Percentiles rank a stretch among this genome's conserved stretches.
Evolutionary conservation across 495 filamentous ascomycete species (phyloP).

Genomic region (Tuber melanosporum): DNA sequence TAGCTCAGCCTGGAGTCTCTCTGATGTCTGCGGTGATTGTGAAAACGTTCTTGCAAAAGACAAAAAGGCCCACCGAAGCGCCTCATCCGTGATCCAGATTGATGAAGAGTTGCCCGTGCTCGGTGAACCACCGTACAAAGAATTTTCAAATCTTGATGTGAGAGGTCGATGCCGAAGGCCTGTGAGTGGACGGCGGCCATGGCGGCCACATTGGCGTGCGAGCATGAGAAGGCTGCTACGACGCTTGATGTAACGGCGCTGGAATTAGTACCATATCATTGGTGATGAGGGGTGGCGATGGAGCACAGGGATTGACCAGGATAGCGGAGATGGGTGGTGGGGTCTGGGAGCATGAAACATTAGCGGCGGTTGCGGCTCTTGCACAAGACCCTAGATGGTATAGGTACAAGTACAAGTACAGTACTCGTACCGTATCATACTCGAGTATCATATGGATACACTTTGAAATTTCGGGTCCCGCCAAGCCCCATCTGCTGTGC

Average conservation of each 20-base stretch:
- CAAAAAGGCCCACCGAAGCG: constrained; percentile 9
- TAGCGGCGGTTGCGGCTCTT: not conserved
- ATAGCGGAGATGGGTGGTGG: not conserved
- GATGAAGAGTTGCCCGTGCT: not conserved
- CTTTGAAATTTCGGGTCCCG: not conserved
- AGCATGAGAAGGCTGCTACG: constrained; percentile 20
- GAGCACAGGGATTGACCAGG: not conserved
- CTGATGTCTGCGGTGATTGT: constrained; percentile 13
- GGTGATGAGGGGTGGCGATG: not conserved
- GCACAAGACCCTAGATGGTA: not conserved
- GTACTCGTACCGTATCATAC: no score
- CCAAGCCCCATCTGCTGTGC: not conserved
- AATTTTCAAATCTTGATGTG: not conserved
- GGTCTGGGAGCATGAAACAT: not conserved
- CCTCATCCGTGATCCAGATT: constrained; percentile 24
- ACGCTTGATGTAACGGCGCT: not conserved
- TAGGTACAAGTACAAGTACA: no score
- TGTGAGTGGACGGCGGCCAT: constrained; percentile 18
- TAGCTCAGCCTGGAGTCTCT: constrained; percentile 13
- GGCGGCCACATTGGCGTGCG: constrained; percentile 34
- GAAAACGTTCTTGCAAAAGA: constrained; percentile 17
- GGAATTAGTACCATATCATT: not conserved
- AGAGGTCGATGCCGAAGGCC: not conserved
- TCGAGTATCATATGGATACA: no score
- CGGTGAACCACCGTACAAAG: not conserved